Base-by-base conservation (phyloP, 257 asterid genomes). In the Lycium barbarum region DNA sequence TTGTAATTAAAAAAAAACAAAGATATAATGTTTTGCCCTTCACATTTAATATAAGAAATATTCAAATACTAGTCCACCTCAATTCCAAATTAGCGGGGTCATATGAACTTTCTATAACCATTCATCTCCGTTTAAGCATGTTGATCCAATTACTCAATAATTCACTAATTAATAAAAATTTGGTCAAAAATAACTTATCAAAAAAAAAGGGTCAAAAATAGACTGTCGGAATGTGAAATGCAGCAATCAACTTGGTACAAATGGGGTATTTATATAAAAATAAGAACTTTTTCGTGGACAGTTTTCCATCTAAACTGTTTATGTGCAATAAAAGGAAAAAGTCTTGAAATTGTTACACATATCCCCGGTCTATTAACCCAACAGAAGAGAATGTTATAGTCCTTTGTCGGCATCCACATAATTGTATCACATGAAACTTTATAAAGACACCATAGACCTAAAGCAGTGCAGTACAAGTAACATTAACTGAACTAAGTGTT, bases 301-400 rank as follows among this genome's bases (percentile, higher is more conserved):
- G 15, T 14, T 78, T 26, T 13, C 82, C 65, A 26, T 53, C 82
- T 78, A 13, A 26, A 53, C 62, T 22, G 45, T 51, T 53, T 26
- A 8, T 8, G 18, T 26, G 65, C 40, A 74, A 49, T 26, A 74
- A 78, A 53, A 26, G 26, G 47, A 78, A 26, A 26, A 26, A 14
- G 13, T 51, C 5, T 35, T 51, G 47, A 78, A 22, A 14, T 14
- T 33, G 65, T 14, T 26, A 13, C n/a, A 33, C 47, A 13, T 53
- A 78, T 78, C 26, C 22, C 53, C 40, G 14, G 47, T 78, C 65
- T 13, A 78, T 78, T 78, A 53, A 53, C 47, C 81, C 65, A 53
- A 53, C 22, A 51, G 81, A 76, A 76, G 81, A 20, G 11, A 76
- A 76, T 71, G 54, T 7, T 40, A 13, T 33, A 51, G 22, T 51